Evolutionary conservation across 306 rosid genomes (phyloP), one percentile per base, ranked within the genome.

Genomic region (Astragalus membranaceus): DNA sequence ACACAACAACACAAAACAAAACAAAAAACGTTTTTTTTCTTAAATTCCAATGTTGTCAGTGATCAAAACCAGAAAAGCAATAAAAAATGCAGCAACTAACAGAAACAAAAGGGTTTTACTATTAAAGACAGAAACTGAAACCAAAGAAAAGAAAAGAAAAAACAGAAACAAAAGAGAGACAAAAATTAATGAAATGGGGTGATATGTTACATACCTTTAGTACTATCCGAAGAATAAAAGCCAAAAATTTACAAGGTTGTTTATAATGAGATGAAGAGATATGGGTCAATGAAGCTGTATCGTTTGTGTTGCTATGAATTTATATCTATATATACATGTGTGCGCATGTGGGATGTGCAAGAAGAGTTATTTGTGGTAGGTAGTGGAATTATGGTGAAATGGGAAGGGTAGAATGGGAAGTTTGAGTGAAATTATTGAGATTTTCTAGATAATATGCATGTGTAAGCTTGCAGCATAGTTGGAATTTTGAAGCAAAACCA

Each of bases 401-500:
- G 32, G 4, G 5, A 14, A 67, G 89, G 89, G 78, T 44, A 84
- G 1, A 73, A 69, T 72, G 50, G 96, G 84, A 71, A 79, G 37
- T 69, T 7, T 3, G 6, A 7, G 43, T 55, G 3, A 2, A 70
- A 72, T 57, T 11, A 62, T 78, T 58, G 84, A 77, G 62, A 67
- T 59, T 30, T 56, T 78, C 55, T 62, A 71, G 84, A 79, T 77
- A 78, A 47, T 47, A 62, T 77, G 67, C 72, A 49, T 74, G 82
- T 77, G 50, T 81, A 81, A 75, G 71, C 83, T 78, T 80, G 88
- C 76, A 82, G 78, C 77, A 70, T 75, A 83, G 87, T 82, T 83
- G 89, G 96, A 85, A 88, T 74, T 86, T 85, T 75, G 88, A 88
- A 88, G 97, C 93, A 85, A 79, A 64, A 91, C 69, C 72, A 85